Conservation (phyloP, 495 filamentous ascomycete species). For the Delitschia confertaspora region DNA sequence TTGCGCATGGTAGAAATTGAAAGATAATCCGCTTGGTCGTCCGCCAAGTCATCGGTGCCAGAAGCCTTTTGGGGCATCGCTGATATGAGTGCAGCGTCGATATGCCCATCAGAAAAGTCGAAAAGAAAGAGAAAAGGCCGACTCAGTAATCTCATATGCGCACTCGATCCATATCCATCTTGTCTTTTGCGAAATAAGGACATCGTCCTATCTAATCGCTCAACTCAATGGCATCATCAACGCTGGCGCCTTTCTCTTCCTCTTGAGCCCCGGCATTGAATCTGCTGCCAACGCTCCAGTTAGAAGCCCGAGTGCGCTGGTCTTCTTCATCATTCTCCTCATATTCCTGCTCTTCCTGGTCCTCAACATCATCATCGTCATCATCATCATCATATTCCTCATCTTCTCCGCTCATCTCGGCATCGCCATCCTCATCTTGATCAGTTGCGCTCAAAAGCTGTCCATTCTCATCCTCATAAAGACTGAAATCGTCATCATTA, state of each 20-base stretch:
- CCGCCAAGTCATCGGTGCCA: too few relatives aligned
- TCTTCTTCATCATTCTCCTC: constrained; percentile 10
- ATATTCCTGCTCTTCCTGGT: constrained; percentile 2
- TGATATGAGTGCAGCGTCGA: too few relatives aligned
- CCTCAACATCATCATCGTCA: constrained; percentile 5
- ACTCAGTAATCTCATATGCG: too few relatives aligned
- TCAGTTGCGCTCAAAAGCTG: constrained; percentile 2
- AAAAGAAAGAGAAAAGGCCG: too few relatives aligned
- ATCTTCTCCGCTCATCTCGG: background rate
- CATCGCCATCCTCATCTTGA: constrained; percentile 4
- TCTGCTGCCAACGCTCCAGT: constrained; percentile 1
- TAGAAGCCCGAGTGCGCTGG: background rate
- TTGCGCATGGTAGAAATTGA: too few relatives aligned
- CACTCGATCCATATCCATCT: too few relatives aligned
- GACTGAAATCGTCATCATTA: constrained; percentile 3
- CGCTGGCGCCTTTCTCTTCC: constrained; percentile 11
- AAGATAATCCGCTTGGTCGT: too few relatives aligned
- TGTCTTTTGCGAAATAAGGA: too few relatives aligned
- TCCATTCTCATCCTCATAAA: constrained; percentile 4
- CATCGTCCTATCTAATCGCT: constrained; percentile 27
- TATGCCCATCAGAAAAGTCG: too few relatives aligned
- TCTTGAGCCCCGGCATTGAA: background rate
- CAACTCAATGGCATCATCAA: constrained; percentile 30
- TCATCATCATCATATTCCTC: constrained; percentile 4
- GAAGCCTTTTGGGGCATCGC: too few relatives aligned